Conservation (phyloP, 73 alveolate species). For the Paramecium pentaurelia region DNA sequence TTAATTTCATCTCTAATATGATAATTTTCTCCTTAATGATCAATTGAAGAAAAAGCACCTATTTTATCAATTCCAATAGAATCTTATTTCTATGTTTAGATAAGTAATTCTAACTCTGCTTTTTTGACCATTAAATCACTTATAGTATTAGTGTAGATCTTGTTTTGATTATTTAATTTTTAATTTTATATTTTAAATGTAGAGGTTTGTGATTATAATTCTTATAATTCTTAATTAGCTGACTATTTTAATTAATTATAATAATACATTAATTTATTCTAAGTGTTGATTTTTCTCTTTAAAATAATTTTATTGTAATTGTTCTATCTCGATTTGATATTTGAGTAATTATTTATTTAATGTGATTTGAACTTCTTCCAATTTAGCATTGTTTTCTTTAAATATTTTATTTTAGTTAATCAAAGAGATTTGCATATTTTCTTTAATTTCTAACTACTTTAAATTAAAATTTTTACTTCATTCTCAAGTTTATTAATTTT, state of each 20-base stretch:
- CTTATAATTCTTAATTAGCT: not conserved
- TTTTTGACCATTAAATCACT: not conserved
- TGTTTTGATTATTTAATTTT: not conserved
- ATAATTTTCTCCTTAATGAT: not conserved
- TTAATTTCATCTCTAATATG: not conserved
- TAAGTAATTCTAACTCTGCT: not conserved
- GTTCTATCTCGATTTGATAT: not conserved
- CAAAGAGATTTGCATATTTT: not conserved
- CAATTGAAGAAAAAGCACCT: not conserved
- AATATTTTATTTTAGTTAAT: not conserved
- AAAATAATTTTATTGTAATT: not conserved
- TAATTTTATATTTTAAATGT: not conserved
- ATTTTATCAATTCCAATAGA: not conserved
- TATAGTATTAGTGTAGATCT: not conserved
- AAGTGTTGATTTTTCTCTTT: not conserved
- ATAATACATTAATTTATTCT: not conserved
- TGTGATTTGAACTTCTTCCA: not conserved
- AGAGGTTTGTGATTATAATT: not conserved
- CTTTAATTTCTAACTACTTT: slow-evolving; percentile 11
- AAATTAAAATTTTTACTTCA: not conserved
- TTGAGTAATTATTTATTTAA: not conserved
- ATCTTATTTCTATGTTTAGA: not conserved
- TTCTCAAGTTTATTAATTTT: not conserved
- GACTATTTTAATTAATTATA: not conserved
- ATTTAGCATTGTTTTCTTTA: not conserved